phyloP scores from a whole-genome alignment of 352 stramenopile genomes.

The Blastocystis sp. region DNA sequence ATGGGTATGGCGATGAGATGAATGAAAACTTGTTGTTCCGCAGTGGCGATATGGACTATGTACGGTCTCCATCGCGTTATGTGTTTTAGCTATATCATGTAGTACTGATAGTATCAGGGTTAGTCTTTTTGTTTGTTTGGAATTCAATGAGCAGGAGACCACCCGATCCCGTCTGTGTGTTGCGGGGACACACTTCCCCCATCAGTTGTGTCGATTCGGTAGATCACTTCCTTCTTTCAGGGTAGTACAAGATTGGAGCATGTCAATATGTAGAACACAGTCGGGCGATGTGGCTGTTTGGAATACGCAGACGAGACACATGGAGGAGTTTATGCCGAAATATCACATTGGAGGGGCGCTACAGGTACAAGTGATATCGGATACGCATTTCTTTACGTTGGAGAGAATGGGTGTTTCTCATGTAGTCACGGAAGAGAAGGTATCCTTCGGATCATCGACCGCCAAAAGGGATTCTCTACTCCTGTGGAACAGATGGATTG shows the following conservation, averaged over 20 bases:
- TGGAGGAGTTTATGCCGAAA: not conserved
- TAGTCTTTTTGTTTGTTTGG: not conserved
- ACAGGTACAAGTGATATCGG: not conserved
- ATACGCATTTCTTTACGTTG: not conserved
- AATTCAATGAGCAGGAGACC: not conserved
- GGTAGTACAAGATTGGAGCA: not conserved
- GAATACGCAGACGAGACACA: not conserved
- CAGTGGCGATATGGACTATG: not conserved
- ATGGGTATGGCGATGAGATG: not conserved
- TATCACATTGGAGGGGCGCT: not conserved
- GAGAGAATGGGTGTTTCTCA: not conserved
- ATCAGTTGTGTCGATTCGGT: not conserved
- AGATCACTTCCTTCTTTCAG: slow-evolving; percentile 19
- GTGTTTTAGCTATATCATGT: not conserved
- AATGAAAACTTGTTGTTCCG: not conserved
- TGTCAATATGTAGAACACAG: not conserved
- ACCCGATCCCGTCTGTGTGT: slow-evolving; percentile 8
- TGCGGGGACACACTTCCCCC: not conserved
- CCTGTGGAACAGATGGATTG: not conserved
- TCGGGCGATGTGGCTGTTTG: not conserved
- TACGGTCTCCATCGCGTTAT: not conserved
- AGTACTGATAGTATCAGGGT: not conserved
- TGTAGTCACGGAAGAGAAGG: slow-evolving; percentile 48
- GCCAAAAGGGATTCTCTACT: not conserved
- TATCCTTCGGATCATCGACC: not conserved